phyloP scores from a whole-genome alignment of 2,329 filamentous ascomycete genomes.

The Aspergillus sergii region DNA sequence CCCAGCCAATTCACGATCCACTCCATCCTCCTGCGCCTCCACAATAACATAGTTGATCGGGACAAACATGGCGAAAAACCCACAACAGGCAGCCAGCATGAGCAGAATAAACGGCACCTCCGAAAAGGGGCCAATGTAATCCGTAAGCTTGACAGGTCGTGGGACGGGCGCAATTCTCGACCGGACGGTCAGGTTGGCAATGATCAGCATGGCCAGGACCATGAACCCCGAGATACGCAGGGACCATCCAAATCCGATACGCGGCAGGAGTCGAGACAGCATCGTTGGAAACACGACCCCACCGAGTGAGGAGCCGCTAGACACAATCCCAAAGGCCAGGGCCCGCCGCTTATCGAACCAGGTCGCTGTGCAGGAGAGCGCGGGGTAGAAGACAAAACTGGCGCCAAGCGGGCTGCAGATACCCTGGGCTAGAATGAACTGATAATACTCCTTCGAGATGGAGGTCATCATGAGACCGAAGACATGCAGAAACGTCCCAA shows the following conservation, averaged over 20 bases:
- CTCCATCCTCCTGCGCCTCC: constrained; percentile 51
- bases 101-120: constrained; percentile 52
- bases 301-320: constrained; percentile 57
- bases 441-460: constrained; percentile 56
- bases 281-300: constrained; percentile 65
- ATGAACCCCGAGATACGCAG: constrained; percentile 60
- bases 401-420: constrained; percentile 56
- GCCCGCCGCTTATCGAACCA: constrained; percentile 59
- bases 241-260: constrained; percentile 58
- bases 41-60: constrained; percentile 56
- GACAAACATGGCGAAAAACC: constrained; percentile 63
- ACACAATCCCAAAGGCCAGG: constrained; percentile 56
- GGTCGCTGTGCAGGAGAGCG: constrained; percentile 40
- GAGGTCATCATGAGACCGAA: constrained; percentile 62
- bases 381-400: constrained; percentile 52
- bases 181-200: constrained; percentile 56
- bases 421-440: constrained; percentile 58
- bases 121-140: constrained; percentile 41
- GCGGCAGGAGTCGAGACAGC: constrained; percentile 55
- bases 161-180: constrained; percentile 41
- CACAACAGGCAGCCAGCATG: constrained; percentile 54
- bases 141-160: background rate
- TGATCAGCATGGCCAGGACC: constrained; percentile 59
- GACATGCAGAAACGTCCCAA: constrained; percentile 56
- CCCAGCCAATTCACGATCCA: constrained; percentile 36